Evolutionary conservation across 2,329 filamentous ascomycete genomes (phyloP).

Genomic region (Diplodia mutila): DNA sequence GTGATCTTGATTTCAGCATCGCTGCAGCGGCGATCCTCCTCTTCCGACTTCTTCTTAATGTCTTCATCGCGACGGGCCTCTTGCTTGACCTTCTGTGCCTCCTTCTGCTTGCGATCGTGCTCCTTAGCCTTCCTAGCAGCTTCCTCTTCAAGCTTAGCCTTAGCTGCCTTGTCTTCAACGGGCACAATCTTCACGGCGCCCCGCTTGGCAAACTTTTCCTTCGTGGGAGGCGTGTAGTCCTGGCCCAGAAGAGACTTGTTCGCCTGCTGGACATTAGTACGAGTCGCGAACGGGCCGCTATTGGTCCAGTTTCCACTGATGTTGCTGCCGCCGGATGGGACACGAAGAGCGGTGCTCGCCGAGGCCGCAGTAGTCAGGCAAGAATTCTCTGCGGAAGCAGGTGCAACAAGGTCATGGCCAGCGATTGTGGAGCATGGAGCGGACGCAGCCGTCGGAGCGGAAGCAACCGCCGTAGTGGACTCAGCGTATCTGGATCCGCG

Average conservation of each 20-base stretch:
- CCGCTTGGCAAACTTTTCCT: constrained; percentile 11
- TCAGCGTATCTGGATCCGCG: background rate
- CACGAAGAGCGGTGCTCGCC: background rate
- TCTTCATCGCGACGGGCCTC: background rate
- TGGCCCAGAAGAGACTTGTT: constrained; percentile 19
- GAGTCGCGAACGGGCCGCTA: background rate
- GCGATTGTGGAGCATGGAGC: background rate
- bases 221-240: constrained; percentile 16
- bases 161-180: background rate
- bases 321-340: background rate
- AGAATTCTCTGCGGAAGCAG: background rate
- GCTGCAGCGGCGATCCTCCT: background rate
- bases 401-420: background rate
- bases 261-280: background rate
- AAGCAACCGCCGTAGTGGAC: no score
- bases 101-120: background rate
- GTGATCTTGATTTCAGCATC: background rate
- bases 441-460: background rate
- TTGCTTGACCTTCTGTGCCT: background rate
- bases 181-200: constrained; percentile 15
- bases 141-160: background rate
- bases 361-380: background rate
- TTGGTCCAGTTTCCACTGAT: background rate
- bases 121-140: background rate
- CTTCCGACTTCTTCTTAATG: background rate